phyloP scores from a whole-genome alignment of 108 stramenopile species.

The Pseudonitzschia multiseries region DNA sequence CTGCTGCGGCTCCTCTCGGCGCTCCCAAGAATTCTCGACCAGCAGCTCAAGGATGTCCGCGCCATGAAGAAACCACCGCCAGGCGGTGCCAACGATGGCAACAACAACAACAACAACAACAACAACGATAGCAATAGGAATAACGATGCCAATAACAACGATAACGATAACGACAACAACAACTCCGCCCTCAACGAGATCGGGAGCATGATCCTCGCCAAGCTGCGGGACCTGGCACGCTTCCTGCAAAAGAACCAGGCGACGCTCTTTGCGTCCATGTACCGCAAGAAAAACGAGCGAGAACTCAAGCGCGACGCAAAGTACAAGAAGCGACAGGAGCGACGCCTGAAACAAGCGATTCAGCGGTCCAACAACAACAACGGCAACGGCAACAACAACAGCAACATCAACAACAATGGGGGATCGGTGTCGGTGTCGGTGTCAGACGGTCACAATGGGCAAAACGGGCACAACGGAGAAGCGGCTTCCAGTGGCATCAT shows the following conservation, averaged over 20 bases:
- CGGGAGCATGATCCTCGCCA: conserved; percentile 48
- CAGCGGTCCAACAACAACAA: background rate
- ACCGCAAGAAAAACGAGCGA: conserved; percentile 26
- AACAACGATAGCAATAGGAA: background rate
- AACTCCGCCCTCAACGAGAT: conserved; percentile 35
- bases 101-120: background rate
- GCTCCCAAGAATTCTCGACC: conserved; percentile 51
- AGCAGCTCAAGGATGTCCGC: conserved; percentile 7
- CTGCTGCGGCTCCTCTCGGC: conserved; percentile 59
- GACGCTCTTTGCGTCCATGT: conserved; percentile 26
- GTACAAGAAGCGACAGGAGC: conserved; percentile 17
- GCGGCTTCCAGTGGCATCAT: too few relatives aligned
- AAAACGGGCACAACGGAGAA: too few relatives aligned
- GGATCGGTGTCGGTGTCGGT: too few relatives aligned
- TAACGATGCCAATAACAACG: background rate
- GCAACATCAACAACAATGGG: background rate
- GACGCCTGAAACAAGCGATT: background rate
- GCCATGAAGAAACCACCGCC: background rate
- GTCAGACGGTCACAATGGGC: too few relatives aligned
- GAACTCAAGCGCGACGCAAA: conserved; percentile 28
- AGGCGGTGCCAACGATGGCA: too few relatives aligned
- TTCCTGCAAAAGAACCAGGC: conserved; percentile 74
- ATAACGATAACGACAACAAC: background rate
- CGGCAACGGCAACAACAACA: background rate
- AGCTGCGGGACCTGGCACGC: conserved; percentile 65